Evolutionary conservation across 2,329 filamentous ascomycete genomes (phyloP), one percentile per base, ranked within the genome.

Genomic region (Polychaeton citri): DNA sequence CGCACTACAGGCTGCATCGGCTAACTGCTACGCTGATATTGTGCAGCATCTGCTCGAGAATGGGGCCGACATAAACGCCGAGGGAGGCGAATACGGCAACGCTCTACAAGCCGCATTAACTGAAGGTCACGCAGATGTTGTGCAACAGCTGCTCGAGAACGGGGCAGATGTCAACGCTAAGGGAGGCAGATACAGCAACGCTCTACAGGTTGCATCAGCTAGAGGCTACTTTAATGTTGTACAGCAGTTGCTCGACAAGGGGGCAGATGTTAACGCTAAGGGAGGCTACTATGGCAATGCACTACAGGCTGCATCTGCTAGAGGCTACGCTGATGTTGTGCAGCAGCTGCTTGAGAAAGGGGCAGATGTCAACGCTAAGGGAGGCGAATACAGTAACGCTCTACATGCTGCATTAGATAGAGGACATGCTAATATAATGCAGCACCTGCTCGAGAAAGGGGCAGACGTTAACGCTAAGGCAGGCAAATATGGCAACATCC

Each of bases 391-490:
- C n/a, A n/a, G n/a, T n/a, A n/a, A n/a, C n/a, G 19, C 33, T 18
- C 19, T 35, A 12, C 33, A 28, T 12, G 30, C 35, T 21, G 35
- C 35, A 5, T 15, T 31, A 10, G 9, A 21, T n/a, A 31, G 31
- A 21, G 12, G 18, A 12, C 17, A 40, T 21, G 18, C 13, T 10
- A 16, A 34, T 12, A 20, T 40, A 13, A n/a, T 34, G 3, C 6
- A 34, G 7, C 15, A 31, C 3, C 26, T 40, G 4, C 24, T 40
- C 13, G 13, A 38, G 16, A 21, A 40, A 21, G 38, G 38, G 9
- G 38, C 38, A n/a, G 38, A 40, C 18, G 13, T 28, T 20, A 38
- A 40, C 30, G 10, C 10, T 24, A 4, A 6, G 17, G 20, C 35
- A 19, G 35, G 13, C 8, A 24, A 17, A 9, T 18, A 30, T 16